A percentile compares a stretch with the other conserved stretches of the same genome.
phyloP scores from a whole-genome alignment of 2,329 filamentous ascomycete species.

The Emericellopsis cladophorae region DNA sequence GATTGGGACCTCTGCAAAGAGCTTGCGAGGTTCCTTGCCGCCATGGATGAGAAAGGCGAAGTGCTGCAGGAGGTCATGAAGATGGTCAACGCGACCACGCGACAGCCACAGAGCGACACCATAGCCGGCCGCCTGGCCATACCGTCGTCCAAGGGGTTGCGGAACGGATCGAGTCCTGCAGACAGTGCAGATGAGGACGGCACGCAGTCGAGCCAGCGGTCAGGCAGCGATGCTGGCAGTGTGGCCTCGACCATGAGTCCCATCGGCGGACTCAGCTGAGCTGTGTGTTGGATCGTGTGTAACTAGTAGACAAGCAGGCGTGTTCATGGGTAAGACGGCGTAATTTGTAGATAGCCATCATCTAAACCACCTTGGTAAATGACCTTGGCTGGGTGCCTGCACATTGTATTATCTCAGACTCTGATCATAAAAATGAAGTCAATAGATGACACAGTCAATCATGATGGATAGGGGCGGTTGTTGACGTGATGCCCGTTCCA shows the following conservation, averaged over 20 bases:
- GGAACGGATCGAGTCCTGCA: conserved; percentile 15
- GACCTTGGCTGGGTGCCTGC: no score
- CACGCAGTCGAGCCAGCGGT: conserved; percentile 21
- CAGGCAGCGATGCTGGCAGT: conserved; percentile 22
- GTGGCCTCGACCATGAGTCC: conserved; percentile 15
- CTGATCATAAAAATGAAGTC: no score
- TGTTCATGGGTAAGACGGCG: no score
- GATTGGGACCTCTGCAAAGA: conserved; percentile 97
- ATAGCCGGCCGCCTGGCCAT: conserved; percentile 18
- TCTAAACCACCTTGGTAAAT: no score
- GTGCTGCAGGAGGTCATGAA: conserved; percentile 64
- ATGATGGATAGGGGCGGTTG: no score
- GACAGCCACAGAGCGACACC: conserved; percentile 9
- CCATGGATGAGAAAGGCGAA: conserved; percentile 75
- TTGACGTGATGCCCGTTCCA: no score
- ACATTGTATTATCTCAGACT: no score
- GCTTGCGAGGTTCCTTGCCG: conserved; percentile 85
- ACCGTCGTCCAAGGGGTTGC: conserved; percentile 10
- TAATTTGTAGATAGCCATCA: no score
- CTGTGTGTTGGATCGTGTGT: no score
- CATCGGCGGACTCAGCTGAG: not conserved
- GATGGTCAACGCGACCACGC: conserved; percentile 33
- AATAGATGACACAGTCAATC: no score
- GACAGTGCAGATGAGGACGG: conserved; percentile 19
- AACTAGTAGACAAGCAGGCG: no score